Percentiles rank a stretch among this genome's conserved stretches.
phyloP scores from a whole-genome alignment of 2,329 filamentous ascomycete genomes.

The Arthrinium puccinioides region DNA sequence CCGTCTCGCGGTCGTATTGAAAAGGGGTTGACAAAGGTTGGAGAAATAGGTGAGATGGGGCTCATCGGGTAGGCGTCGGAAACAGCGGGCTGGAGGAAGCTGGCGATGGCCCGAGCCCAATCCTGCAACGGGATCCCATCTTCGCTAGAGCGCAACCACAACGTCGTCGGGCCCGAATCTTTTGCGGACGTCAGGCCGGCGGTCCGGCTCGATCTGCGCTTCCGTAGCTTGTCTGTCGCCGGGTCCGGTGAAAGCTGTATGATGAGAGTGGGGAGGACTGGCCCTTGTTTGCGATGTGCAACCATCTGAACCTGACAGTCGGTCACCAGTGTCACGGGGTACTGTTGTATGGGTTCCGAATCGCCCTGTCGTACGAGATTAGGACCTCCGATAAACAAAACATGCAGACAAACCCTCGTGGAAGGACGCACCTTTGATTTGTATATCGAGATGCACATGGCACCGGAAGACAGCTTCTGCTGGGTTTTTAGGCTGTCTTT shows the following conservation, averaged over 20 bases:
- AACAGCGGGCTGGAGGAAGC: constrained; percentile 30
- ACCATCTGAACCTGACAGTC: constrained; percentile 53
- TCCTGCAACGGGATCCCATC: constrained; percentile 48
- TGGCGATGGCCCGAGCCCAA: constrained; percentile 49
- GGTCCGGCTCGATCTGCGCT: constrained; percentile 57
- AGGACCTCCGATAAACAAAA: not conserved
- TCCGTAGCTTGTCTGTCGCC: constrained; percentile 50
- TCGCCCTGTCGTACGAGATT: constrained; percentile 31
- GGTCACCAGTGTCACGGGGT: constrained; percentile 42
- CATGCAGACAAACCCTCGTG: not conserved
- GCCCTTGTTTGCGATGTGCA: constrained; percentile 54
- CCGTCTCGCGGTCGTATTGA: constrained; percentile 29
- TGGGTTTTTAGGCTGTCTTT: constrained; percentile 27
- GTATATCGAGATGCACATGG: constrained; percentile 45
- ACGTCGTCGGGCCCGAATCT: constrained; percentile 37
- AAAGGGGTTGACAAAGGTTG: constrained; percentile 48
- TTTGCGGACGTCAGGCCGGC: constrained; percentile 47
- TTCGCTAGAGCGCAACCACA: constrained; percentile 52
- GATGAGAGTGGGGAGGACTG: constrained; percentile 51
- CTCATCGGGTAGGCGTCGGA: constrained; percentile 36
- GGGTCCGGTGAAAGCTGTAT: constrained; percentile 46
- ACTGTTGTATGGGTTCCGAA: constrained; percentile 44
- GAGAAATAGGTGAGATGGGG: constrained; percentile 46
- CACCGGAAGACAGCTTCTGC: constrained; percentile 28
- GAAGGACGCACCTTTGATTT: constrained; percentile 42